Conservation (phyloP, 352 stramenopile species). For the Globisporangium canariense region DNA sequence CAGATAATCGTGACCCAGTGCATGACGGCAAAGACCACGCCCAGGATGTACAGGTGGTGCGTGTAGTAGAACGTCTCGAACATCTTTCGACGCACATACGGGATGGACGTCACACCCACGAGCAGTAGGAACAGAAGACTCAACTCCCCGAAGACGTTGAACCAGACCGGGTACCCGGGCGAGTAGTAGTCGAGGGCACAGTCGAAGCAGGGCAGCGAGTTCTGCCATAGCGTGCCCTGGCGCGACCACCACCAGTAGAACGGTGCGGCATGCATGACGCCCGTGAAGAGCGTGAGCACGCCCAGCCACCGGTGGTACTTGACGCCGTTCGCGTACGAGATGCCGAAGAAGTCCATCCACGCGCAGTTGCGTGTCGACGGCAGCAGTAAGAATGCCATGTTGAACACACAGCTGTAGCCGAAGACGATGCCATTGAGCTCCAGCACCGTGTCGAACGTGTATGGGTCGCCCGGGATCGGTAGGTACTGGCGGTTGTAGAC, state of each 20-base stretch:
- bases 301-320: constrained; percentile 68
- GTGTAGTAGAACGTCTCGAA: constrained; percentile 62
- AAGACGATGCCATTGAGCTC: constrained; percentile 41
- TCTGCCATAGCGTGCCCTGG: constrained; percentile 28
- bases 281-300: constrained; percentile 32
- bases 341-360: constrained; percentile 64
- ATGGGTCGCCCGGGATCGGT: constrained; percentile 22
- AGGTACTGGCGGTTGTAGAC: constrained; percentile 32
- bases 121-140: constrained; percentile 42
- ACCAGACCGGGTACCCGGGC: constrained; percentile 43
- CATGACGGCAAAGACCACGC: constrained; percentile 44
- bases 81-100: constrained; percentile 40
- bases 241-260: constrained; percentile 50
- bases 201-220: constrained; percentile 49
- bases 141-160: constrained; percentile 65
- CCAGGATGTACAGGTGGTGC: constrained; percentile 52
- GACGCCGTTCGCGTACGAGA: constrained; percentile 58
- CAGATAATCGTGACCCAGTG: constrained; percentile 48
- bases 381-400: constrained; percentile 63
- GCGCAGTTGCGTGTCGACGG: constrained; percentile 54
- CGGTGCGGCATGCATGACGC: constrained; percentile 32
- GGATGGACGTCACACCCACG: constrained; percentile 39
- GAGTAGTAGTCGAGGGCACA: constrained; percentile 39
- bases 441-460: constrained; percentile 45
- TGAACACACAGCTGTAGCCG: constrained; percentile 54